These are phyloP conservation scores for Penicillium sp. DNA, from an alignment of 2,329 filamentous ascomycete genomes.

Conservation along the genomic window DNA sequence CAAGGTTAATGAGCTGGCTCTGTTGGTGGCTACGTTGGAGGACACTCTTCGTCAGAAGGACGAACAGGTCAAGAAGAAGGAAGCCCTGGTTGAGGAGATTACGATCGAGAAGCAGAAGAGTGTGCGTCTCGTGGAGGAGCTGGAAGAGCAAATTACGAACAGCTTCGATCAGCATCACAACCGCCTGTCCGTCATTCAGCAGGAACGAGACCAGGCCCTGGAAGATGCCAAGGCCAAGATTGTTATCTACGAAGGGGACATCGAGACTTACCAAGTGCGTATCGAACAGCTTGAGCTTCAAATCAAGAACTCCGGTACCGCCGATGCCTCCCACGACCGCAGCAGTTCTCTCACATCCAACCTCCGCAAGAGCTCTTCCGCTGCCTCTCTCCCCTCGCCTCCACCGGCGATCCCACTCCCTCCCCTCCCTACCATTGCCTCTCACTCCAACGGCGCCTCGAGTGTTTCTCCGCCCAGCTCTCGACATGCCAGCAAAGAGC, in stretches of 20 bases:
- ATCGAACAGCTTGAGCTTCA: constrained; percentile 61
- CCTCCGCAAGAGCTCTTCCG: constrained; percentile 74
- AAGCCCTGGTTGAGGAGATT: constrained; percentile 43
- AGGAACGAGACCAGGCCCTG: constrained; percentile 63
- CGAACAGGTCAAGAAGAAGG: constrained; percentile 40
- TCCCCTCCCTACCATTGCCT: constrained; percentile 62
- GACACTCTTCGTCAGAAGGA: constrained; percentile 40
- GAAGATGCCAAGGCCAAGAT: constrained; percentile 67
- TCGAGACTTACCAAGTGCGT: constrained; percentile 47
- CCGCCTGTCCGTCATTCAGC: constrained; percentile 71
- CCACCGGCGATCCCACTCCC: constrained; percentile 93
- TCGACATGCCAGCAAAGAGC: constrained; percentile 73
- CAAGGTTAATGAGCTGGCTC: constrained; percentile 48
- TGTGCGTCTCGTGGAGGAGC: constrained; percentile 80
- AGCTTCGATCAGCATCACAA: constrained; percentile 96
- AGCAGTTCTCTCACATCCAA: constrained; percentile 57
- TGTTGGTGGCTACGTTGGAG: constrained; percentile 41
- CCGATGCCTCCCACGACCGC: constrained; percentile 43
- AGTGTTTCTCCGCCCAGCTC: constrained; percentile 52
- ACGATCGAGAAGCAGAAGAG: constrained; percentile 74
- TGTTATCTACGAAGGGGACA: constrained; percentile 55
- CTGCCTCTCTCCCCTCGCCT: constrained; percentile 78
- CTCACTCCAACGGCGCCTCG: constrained; percentile 44
- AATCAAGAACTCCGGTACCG: constrained; percentile 34
- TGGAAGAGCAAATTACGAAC: constrained; percentile 89